phyloP scores from a whole-genome alignment of 225 moss, liverwort and hornwort genomes.

The Asterella californica region DNA sequence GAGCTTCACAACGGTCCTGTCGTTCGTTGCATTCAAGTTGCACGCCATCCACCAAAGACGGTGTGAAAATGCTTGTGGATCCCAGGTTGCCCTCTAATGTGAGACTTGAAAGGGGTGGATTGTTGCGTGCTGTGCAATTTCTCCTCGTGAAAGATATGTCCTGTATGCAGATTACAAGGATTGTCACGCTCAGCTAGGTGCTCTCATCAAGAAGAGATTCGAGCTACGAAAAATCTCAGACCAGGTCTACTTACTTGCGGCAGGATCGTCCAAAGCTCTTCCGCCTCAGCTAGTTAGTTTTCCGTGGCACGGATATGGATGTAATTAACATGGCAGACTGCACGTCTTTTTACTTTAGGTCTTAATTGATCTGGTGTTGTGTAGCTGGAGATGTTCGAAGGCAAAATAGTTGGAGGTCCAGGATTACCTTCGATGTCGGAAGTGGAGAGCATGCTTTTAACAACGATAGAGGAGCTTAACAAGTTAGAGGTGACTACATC shows the following conservation, averaged over 20 bases:
- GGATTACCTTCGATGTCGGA: neutral
- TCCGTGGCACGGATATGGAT: no score
- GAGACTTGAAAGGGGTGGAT: neutral
- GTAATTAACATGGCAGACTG: no score
- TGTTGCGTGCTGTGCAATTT: neutral
- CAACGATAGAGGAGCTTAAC: slow-evolving; percentile 10
- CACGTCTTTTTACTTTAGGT: no score
- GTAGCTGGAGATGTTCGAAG: slow-evolving; percentile 9
- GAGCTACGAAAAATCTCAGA: neutral
- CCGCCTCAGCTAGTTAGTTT: neutral
- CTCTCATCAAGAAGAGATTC: slow-evolving; percentile 16
- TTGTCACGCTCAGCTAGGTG: neutral
- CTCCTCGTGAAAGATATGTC: neutral
- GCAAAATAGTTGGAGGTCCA: neutral
- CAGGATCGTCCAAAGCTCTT: neutral
- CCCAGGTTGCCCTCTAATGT: neutral
- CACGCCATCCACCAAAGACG: neutral
- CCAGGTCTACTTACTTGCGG: neutral
- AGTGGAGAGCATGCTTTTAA: slow-evolving; percentile 6
- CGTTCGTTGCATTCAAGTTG: neutral
- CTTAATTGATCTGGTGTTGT: neutral
- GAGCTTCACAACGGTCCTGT: neutral
- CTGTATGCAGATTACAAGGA: neutral
- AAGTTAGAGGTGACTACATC: slow-evolving; percentile 10
- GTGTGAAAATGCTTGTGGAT: neutral